Conservation (phyloP, 2,329 filamentous ascomycete species). For the Tolypocladium tropicale region DNA sequence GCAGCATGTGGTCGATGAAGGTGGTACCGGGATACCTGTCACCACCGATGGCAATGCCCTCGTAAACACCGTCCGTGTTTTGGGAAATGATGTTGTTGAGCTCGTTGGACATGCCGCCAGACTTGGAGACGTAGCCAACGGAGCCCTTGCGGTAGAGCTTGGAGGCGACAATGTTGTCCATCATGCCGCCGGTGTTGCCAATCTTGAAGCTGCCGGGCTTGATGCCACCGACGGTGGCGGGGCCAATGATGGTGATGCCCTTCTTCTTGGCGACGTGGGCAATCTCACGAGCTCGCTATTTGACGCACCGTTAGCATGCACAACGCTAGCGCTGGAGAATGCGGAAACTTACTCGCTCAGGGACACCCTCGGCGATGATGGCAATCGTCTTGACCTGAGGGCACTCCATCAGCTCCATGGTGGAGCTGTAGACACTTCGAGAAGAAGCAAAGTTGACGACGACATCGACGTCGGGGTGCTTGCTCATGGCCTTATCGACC, state of each 20-base stretch:
- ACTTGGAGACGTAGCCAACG: constrained; percentile 99
- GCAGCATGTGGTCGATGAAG: constrained; percentile 96
- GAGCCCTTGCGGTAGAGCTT: constrained; percentile 99
- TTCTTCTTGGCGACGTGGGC: constrained; percentile 95
- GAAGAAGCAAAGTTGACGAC: constrained; percentile 99
- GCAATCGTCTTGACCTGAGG: constrained; percentile 98
- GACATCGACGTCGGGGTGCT: constrained; percentile 94
- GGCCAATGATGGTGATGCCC: constrained; percentile 97
- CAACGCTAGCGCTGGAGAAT: neutral
- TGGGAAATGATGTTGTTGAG: constrained; percentile 98
- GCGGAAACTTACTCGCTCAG: constrained; percentile 67
- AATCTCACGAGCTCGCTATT: constrained; percentile 89
- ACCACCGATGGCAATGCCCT: constrained; percentile 98
- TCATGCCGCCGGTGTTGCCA: constrained; percentile 99
- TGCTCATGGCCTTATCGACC: constrained; percentile 82
- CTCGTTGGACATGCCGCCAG: constrained; percentile 99
- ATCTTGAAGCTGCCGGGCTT: constrained; percentile 99
- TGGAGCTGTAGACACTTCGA: constrained; percentile 95
- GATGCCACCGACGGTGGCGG: constrained; percentile 96
- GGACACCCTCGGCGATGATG: constrained; percentile 98
- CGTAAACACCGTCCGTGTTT: constrained; percentile 94
- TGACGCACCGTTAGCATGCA: constrained; percentile 9
- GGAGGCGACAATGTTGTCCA: constrained; percentile 99
- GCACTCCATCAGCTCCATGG: constrained; percentile 95
- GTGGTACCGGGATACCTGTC: constrained; percentile 98